Percentiles rank a stretch among this genome's conserved stretches.
Evolutionary conservation across 192 early-diverging fungal species (phyloP).

Genomic region (Haplosporangium gracile): DNA sequence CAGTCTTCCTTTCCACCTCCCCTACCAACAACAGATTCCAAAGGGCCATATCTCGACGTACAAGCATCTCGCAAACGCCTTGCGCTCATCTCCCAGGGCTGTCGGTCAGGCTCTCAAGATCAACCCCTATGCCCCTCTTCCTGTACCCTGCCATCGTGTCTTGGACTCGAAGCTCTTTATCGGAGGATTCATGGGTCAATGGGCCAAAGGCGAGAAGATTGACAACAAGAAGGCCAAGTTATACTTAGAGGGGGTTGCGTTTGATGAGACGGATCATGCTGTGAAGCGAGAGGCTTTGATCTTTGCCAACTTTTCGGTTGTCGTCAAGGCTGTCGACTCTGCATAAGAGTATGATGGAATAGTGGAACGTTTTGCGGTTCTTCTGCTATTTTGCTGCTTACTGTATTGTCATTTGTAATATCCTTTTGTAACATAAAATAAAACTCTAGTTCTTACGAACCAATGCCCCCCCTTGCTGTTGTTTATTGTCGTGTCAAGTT

Average conservation of each 20-base stretch:
- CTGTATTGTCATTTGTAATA: too few species aligned
- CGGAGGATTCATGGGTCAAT: conserved; percentile 79
- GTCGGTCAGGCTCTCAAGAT: conserved; percentile 76
- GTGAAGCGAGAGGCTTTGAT: conserved; percentile 56
- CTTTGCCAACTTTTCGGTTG: conserved; percentile 63
- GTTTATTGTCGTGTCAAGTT: too few species aligned
- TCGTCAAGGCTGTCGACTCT: background rate
- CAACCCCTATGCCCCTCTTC: conserved; percentile 79
- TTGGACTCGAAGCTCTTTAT: conserved; percentile 71
- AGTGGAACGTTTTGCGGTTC: background rate
- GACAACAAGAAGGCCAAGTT: conserved; percentile 77
- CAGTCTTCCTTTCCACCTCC: background rate
- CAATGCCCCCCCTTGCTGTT: too few species aligned
- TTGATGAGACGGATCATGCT: conserved; percentile 71
- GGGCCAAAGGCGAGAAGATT: conserved; percentile 71
- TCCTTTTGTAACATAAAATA: too few species aligned
- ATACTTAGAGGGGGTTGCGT: conserved; percentile 70
- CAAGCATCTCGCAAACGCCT: conserved; percentile 72
- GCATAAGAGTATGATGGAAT: background rate
- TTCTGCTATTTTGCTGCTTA: too few species aligned
- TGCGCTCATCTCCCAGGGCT: conserved; percentile 72
- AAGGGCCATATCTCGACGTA: conserved; percentile 76
- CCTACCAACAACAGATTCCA: conserved; percentile 55
- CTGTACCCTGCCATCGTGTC: conserved; percentile 81
- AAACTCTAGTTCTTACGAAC: too few species aligned